Conservation (phyloP, 768 basidiomycete genomes). For the Dendrothele bispora region DNA sequence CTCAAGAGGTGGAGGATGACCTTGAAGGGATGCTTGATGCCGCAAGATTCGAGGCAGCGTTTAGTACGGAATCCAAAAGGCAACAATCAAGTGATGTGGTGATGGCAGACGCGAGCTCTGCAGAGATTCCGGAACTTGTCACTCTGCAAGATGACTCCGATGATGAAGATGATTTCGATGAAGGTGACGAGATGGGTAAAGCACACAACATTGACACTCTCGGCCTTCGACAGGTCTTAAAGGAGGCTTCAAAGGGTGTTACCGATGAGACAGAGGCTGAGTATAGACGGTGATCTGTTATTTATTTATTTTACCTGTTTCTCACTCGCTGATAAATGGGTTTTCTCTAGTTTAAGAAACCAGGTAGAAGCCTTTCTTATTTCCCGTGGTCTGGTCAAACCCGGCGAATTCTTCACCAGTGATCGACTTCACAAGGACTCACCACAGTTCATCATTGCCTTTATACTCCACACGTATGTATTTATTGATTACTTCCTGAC, state of each 20-base stretch:
- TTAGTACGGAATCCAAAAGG: no score
- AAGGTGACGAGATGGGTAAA: no score
- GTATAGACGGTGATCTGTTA: slow-evolving; percentile 26
- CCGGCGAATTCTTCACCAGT: slow-evolving; percentile 20
- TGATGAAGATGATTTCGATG: no score
- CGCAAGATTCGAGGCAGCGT: no score
- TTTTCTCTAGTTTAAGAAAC: slow-evolving; percentile 14
- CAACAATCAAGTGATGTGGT: no score
- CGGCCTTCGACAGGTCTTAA: slow-evolving; percentile 13
- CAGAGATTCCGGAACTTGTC: no score
- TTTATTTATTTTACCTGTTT: background rate
- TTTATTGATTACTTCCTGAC: background rate
- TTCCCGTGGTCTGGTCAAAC: slow-evolving; percentile 13
- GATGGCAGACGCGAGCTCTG: no score
- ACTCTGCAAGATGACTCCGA: no score
- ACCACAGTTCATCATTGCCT: slow-evolving; percentile 22
- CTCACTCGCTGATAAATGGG: background rate
- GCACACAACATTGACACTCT: background rate
- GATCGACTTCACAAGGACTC: slow-evolving; percentile 13
- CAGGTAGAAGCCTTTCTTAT: slow-evolving; percentile 17
- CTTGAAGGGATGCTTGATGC: no score
- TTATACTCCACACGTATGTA: slow-evolving; percentile 26
- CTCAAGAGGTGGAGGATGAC: no score
- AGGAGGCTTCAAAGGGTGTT: slow-evolving; percentile 28
- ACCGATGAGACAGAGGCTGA: slow-evolving; percentile 26